Evolutionary conservation across 371 early-diverging fungal species (phyloP), one percentile per base, ranked within the genome.

Genomic region (Mucor piriformis): DNA sequence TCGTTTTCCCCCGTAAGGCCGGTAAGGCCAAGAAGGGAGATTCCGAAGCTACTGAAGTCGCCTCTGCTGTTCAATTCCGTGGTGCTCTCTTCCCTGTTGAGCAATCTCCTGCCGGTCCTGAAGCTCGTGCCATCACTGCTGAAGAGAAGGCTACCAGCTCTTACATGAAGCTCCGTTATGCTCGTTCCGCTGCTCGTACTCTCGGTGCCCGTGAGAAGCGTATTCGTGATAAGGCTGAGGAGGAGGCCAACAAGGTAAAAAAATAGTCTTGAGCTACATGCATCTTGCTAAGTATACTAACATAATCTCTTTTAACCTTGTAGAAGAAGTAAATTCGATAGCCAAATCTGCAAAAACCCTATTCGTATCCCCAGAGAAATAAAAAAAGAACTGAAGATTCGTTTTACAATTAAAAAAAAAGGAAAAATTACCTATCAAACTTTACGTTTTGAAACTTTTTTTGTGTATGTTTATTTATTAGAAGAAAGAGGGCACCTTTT

Each of bases 111-210:
- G 69, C 73, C 61, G 75, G 70, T 54, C 88, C 88, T 74, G 86
- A 89, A 70, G 89, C 89, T 61, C 90, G 94, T 76, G 85, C 87
- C 63, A 86, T 94, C 85, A 84, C 92, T 61, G 88, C 83, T 50
- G 91, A 91, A 64, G 93, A 93, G 85, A 91, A 92, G 85, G 81
- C 81, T 69, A 72, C 73, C 72, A 77, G 79, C 55, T 94, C 95
- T 59, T 98, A 82, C 88, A 82, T 82, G 73, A 87, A 88, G 69
- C 91, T 95, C 71, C 92, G 95, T 83, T 87, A 88, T 79, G 93
- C 95, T 69, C 92, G 92, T 67, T 87, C 91, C 64, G 88, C 83
- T 79, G 80, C 83, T 67, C 90, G 91, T 70, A 83, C 83, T 70
- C 84, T 85, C 76, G 98, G 97, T 75, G 82, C 84, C 64, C 89